Conservation (phyloP, 129 eudicot species). For the Flaveria ramosissima region DNA sequence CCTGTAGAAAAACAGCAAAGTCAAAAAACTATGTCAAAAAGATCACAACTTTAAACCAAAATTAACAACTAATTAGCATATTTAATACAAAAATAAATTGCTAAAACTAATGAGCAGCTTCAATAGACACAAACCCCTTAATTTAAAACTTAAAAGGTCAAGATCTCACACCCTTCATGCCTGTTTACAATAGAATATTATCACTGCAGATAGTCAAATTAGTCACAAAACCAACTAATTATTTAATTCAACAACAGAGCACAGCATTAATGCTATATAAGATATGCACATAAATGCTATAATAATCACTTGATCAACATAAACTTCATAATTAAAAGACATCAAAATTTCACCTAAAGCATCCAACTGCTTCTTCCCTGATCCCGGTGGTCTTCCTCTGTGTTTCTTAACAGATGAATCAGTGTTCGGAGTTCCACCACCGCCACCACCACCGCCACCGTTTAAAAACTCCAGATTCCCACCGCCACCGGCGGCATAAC, state of each 20-base stretch:
- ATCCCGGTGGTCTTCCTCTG: conserved; percentile 85
- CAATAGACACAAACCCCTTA: conserved; percentile 4
- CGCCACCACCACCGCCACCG: conserved; percentile 28
- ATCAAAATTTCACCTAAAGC: conserved; percentile 62
- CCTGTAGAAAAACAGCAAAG: conserved; percentile 44
- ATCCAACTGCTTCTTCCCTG: conserved; percentile 77
- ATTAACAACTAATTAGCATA: conserved; percentile 21
- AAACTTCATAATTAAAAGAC: neutral
- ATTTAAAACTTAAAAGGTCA: conserved; percentile 4
- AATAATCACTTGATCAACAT: neutral
- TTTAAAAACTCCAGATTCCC: conserved; percentile 39
- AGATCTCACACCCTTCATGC: conserved; percentile 10
- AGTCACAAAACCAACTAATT: neutral
- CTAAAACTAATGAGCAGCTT: neutral
- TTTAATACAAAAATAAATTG: neutral
- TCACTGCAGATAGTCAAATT: neutral
- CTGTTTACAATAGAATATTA: neutral
- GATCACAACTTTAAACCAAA: neutral
- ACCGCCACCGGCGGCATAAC: conserved; percentile 28
- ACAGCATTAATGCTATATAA: neutral
- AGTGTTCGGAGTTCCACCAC: conserved; percentile 34
- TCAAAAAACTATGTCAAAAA: neutral
- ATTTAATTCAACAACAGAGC: neutral
- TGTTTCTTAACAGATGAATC: conserved; percentile 50
- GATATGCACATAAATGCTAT: conserved; percentile 15